A percentile compares a stretch with the other conserved stretches of the same genome.
These are phyloP conservation scores for Calycina marina DNA, from an alignment of 2,329 filamentous ascomycete species.

Conservation along the genomic window DNA sequence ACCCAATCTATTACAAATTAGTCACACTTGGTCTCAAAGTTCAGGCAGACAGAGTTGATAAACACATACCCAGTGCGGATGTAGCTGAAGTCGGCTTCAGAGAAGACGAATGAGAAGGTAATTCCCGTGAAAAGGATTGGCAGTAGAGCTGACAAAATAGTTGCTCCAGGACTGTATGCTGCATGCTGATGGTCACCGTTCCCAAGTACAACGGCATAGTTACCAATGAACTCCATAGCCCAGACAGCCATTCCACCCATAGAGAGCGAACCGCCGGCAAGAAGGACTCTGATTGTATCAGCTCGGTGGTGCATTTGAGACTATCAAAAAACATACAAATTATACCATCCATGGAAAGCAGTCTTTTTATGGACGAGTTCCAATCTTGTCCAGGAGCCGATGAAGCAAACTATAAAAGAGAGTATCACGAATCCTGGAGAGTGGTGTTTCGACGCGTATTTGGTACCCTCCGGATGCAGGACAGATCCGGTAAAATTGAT, in stretches of 20 bases:
- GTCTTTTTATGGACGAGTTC: slow-evolving; percentile 70
- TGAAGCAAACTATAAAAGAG: slow-evolving; percentile 54
- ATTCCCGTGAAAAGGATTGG: slow-evolving; percentile 60
- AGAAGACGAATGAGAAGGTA: slow-evolving; percentile 57
- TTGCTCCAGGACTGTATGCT: slow-evolving; percentile 57
- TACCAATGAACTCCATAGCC: slow-evolving; percentile 75
- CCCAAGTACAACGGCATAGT: slow-evolving; percentile 60
- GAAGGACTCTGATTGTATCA: slow-evolving; percentile 35
- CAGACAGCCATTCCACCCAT: slow-evolving; percentile 66
- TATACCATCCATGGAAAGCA: slow-evolving; percentile 50
- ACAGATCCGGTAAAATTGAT: no score
- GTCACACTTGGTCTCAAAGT: no score
- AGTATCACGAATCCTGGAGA: slow-evolving; percentile 50
- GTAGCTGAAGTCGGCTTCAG: slow-evolving; percentile 40
- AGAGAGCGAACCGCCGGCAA: slow-evolving; percentile 48
- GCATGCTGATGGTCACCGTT: slow-evolving; percentile 50
- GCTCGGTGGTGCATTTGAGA: no score
- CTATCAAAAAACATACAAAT: slow-evolving; percentile 53
- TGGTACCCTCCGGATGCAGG: no score
- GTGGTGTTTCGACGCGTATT: slow-evolving; percentile 29
- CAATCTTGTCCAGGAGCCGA: slow-evolving; percentile 65
- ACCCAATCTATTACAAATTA: no score
- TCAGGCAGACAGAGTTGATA: no score
- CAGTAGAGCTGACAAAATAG: slow-evolving; percentile 64
- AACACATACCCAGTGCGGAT: no score